A percentile compares a stretch with the other conserved stretches of the same genome.
phyloP scores from a whole-genome alignment of 352 stramenopile genomes.

The Globisporangium middletonii region DNA sequence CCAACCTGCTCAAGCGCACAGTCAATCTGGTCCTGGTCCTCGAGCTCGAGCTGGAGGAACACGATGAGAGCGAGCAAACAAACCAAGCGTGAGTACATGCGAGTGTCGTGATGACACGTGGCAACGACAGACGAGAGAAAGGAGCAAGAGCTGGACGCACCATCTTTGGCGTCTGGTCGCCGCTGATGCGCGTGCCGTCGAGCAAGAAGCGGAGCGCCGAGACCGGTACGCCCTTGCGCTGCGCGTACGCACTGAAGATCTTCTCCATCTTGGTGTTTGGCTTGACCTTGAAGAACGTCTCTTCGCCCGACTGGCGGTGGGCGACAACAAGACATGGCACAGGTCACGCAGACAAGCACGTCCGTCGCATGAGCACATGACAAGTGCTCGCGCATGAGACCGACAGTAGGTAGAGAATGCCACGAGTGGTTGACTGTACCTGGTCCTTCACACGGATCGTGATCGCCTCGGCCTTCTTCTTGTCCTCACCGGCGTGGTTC shows the following conservation, averaged over 20 bases:
- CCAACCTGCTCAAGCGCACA: conserved; percentile 91
- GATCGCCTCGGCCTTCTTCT: conserved; percentile 86
- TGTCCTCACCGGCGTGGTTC: conserved; percentile 49
- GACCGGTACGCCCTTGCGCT: conserved; percentile 90
- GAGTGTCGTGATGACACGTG: background rate
- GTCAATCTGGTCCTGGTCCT: conserved; percentile 98
- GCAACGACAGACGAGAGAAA: background rate
- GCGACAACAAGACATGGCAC: background rate
- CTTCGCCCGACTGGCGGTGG: conserved; percentile 73
- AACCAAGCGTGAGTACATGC: background rate
- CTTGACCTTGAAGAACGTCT: conserved; percentile 99
- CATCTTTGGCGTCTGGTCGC: conserved; percentile 94
- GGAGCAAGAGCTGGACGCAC: conserved; percentile 10
- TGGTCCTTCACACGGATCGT: conserved; percentile 87
- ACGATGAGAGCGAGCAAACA: background rate
- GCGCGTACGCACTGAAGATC: conserved; percentile 95
- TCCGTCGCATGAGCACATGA: background rate
- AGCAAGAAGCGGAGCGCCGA: conserved; percentile 93
- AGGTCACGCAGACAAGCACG: background rate
- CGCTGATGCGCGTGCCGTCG: conserved; percentile 93
- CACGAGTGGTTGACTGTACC: conserved; percentile 12
- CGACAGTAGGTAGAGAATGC: background rate
- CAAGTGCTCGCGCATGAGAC: background rate
- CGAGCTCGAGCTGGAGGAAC: conserved; percentile 84
- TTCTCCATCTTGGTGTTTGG: conserved; percentile 98